Evolutionary conservation across 2,329 filamentous ascomycete species (phyloP).

Genomic region (Trichoderma endophyticum): DNA sequence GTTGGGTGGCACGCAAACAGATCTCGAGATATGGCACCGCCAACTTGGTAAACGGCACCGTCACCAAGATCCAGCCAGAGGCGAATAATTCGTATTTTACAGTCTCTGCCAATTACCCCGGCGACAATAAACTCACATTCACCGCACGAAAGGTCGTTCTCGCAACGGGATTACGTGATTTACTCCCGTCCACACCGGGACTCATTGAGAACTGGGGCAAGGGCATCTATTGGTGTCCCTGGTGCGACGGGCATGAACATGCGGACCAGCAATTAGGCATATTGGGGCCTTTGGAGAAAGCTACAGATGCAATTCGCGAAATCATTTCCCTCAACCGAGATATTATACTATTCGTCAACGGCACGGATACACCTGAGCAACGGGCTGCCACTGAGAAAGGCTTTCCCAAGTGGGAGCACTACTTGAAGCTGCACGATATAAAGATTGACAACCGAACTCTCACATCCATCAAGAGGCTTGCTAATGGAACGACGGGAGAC

Average conservation of each 20-base stretch:
- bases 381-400: constrained; percentile 39
- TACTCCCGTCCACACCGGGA: constrained; percentile 54
- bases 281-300: constrained; percentile 43
- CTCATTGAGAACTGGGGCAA: constrained; percentile 54
- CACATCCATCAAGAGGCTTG: constrained; percentile 44
- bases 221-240: constrained; percentile 62
- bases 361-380: constrained; percentile 48
- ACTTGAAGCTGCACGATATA: constrained; percentile 49
- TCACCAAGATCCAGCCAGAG: constrained; percentile 40
- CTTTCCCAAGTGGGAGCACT: constrained; percentile 47
- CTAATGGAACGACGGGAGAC: constrained; percentile 35
- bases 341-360: constrained; percentile 57
- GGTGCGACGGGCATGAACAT: constrained; percentile 63
- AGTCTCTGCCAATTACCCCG: constrained; percentile 31
- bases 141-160: constrained; percentile 55
- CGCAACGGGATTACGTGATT: constrained; percentile 54
- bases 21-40: constrained; percentile 50
- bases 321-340: constrained; percentile 54
- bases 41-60: constrained; percentile 50
- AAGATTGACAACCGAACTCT: constrained; percentile 56
- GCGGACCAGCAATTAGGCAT: constrained; percentile 56
- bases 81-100: constrained; percentile 45
- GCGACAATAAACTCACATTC: constrained; percentile 31
- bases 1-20: constrained; percentile 51
- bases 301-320: constrained; percentile 47